These are phyloP conservation scores for Leptomonas seymouri DNA, from an alignment of 208 protist species.

Conservation along the genomic window DNA sequence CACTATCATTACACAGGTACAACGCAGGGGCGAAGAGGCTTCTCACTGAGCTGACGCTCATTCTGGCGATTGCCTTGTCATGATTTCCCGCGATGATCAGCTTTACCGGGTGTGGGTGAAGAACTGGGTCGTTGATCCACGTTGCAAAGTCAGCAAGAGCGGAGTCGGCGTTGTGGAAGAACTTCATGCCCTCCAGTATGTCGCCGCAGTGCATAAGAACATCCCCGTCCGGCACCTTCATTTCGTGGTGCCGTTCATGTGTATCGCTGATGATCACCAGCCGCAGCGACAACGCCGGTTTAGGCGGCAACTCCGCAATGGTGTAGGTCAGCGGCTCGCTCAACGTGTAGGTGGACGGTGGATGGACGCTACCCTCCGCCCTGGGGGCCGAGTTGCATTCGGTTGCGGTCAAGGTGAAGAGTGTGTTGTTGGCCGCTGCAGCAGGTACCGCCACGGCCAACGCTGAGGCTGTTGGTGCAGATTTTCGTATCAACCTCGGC, in stretches of 20 bases:
- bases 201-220: constrained; percentile 77
- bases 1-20: constrained; percentile 58
- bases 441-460: not conserved
- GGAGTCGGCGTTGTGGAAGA: constrained; percentile 15
- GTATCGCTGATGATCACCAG: constrained; percentile 80
- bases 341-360: constrained; percentile 25
- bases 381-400: not conserved
- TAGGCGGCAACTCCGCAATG: constrained; percentile 27
- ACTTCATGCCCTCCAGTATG: constrained; percentile 49
- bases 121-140: constrained; percentile 49
- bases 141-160: constrained; percentile 55
- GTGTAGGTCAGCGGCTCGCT: constrained; percentile 23
- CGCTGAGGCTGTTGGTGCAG: constrained; percentile 3
- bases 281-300: constrained; percentile 38
- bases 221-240: constrained; percentile 60
- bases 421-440: not conserved
- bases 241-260: constrained; percentile 56
- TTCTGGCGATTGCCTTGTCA: constrained; percentile 45
- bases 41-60: constrained; percentile 31
- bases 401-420: not conserved
- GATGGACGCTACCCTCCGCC: not conserved
- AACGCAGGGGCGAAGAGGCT: constrained; percentile 49
- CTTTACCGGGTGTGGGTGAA: constrained; percentile 82
- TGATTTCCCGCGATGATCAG: constrained; percentile 89
- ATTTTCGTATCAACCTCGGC: constrained; percentile 28